Evolutionary conservation across 441 rosid genomes (phyloP).

Genomic region (Dalechampia spathulata): DNA sequence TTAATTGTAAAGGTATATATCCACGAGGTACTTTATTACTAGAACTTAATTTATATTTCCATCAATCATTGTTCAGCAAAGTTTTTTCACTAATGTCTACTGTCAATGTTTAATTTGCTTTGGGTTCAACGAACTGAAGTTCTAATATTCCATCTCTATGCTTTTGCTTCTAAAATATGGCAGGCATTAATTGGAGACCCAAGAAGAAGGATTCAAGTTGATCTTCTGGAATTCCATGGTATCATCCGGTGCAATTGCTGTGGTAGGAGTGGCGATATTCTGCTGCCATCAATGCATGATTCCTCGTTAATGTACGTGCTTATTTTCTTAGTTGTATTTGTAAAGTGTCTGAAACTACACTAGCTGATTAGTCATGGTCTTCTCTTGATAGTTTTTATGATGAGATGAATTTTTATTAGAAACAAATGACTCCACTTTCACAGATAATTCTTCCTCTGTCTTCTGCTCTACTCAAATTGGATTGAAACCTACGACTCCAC

Average conservation of each 20-base stretch:
- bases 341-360: not conserved
- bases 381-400: no score
- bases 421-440: no score
- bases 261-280: constrained; percentile 29
- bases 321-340: not conserved
- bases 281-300: constrained; percentile 73
- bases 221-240: constrained; percentile 66
- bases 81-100: no score
- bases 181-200: constrained; percentile 93
- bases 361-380: not conserved
- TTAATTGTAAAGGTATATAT: no score
- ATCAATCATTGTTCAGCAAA: no score
- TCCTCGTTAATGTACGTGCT: constrained; percentile 74
- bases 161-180: constrained; percentile 12
- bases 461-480: no score
- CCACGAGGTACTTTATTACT: no score
- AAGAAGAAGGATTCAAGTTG: constrained; percentile 78
- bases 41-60: no score
- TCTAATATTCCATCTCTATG: constrained; percentile 5
- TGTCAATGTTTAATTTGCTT: not conserved
- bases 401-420: no score
- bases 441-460: no score
- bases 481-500: no score
- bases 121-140: constrained; percentile 4
- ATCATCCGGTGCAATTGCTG: constrained; percentile 71